Evolutionary conservation across 306 rosid genomes (phyloP), one percentile per base, ranked within the genome.

Genomic region (Begonia peltatifolia): DNA sequence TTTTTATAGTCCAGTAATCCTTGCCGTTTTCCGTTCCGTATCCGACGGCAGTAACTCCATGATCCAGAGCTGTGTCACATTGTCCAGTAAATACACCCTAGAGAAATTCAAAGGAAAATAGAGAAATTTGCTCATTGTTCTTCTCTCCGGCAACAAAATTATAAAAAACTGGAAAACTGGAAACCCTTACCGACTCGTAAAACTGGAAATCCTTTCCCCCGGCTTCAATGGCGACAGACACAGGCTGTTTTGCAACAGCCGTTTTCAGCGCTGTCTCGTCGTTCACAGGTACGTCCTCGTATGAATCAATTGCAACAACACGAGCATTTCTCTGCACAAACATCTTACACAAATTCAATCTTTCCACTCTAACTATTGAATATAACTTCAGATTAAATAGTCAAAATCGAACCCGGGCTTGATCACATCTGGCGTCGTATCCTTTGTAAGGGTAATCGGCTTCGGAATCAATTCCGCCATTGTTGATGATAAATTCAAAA

Each of bases 181-280:
- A n/a, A n/a, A n/a, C n/a, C n/a, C n/a, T n/a, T n/a, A 17, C 18
- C 18, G 18, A 17, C 1, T 5, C 16, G 61, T 89, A 89, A n/a
- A 89, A 62, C 64, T 89, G 95, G 76, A 84, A 89, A 14, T 62
- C 82, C 68, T 74, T 76, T 67, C 97, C 95, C 16, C 70, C 80
- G 35, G 77, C 97, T 76, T 89, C 97, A 61, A 89, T 84, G 51
- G 97, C 93, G 52, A 84, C 74, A 6, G 84, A 75, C 9, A 89
- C 68, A 3, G 94, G 95, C 68, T 89, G 97, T 60, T 74, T 68
- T 15, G 97, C 78, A 3, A 73, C 81, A 2, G 95, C 97, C 63
- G 79, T 82, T 43, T 66, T 56, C 76, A 89, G 71, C 25, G 95
- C 89, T 9, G 46, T 10, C 75, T 89, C 97, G 12, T 73, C 55